Base-by-base conservation (phyloP, 78 protist genomes). In the Dictyostelium firmibasis region DNA sequence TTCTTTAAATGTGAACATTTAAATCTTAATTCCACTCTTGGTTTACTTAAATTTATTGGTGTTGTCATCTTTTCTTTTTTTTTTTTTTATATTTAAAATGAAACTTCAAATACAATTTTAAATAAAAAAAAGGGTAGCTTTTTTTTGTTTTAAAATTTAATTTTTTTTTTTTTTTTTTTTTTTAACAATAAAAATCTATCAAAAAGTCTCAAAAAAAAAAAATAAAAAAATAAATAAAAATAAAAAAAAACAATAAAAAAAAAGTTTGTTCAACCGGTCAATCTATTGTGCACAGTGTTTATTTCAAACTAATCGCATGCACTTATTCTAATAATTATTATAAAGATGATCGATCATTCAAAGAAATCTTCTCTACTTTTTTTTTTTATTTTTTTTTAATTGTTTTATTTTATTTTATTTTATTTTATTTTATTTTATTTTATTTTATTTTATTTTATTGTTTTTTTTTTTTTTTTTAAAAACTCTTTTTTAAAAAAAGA, bases 1-100 rank as follows among this genome's bases (percentile, higher is more conserved):
- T 81, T 81, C 35, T n/a, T 33, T 20, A 81, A 33, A 18, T 81
- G 23, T 7, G 11, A n/a, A 33, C 86, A 81, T 57, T 57, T 81
- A 20, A 81, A 31, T 53, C 86, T 44, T 57, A 81, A 81, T 31
- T 81, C 86, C 6, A 81, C 60, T 33, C 16, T 81, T 57, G 86
- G 47, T 20, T 33, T 76, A 35, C 27, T 41, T 62, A 62, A 50
- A 50, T 16, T 62, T 13, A 25, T 3, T 62, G 25, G 33, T 62
- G 72, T 62, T 23, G 72, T 6, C 70, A 60, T 60, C 1, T 23
- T 60, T 60, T 3, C 8, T 57, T n/a, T n/a, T n/a, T n/a, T n/a
- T n/a, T n/a, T n/a, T n/a, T n/a, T n/a, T n/a, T n/a, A n/a, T n/a
- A n/a, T n/a, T n/a, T n/a, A n/a, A n/a, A n/a, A n/a, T n/a, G n/a